Conservation (phyloP, 306 rosid species). For the Gastrolobium bilobum region DNA sequence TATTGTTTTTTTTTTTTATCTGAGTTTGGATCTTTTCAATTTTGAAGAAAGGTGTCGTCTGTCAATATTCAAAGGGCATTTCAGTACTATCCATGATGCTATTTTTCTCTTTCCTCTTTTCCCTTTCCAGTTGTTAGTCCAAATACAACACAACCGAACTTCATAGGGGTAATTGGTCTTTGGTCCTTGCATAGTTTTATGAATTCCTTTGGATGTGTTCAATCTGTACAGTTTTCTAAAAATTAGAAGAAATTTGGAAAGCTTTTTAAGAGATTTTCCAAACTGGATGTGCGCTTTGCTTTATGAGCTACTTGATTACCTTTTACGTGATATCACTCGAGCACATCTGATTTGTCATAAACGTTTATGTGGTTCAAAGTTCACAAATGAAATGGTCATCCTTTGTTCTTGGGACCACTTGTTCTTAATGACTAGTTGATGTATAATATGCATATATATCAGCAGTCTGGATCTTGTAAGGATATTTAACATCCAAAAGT, state of each 20-base stretch:
- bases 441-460: background rate
- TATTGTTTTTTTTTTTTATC: background rate
- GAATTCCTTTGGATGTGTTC: background rate
- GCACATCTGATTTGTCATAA: background rate
- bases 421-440: slow-evolving; percentile 6
- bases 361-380: slow-evolving; percentile 15
- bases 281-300: background rate
- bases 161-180: background rate
- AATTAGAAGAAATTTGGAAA: background rate
- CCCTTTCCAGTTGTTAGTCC: background rate
- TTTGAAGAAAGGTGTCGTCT: background rate
- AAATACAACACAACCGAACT: slow-evolving; percentile 8
- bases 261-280: background rate
- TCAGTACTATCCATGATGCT: background rate
- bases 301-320: background rate
- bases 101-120: background rate
- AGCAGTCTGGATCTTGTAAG: no score
- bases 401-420: slow-evolving; percentile 23
- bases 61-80: slow-evolving; percentile 18
- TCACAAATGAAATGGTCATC: slow-evolving; percentile 16
- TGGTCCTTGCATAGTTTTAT: background rate
- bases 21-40: slow-evolving; percentile 5
- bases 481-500: no score
- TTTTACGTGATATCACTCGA: background rate
- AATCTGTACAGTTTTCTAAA: slow-evolving; percentile 4